Base-by-base conservation (phyloP, 2,329 filamentous ascomycete species). In the Fusarium equiseti region DNA sequence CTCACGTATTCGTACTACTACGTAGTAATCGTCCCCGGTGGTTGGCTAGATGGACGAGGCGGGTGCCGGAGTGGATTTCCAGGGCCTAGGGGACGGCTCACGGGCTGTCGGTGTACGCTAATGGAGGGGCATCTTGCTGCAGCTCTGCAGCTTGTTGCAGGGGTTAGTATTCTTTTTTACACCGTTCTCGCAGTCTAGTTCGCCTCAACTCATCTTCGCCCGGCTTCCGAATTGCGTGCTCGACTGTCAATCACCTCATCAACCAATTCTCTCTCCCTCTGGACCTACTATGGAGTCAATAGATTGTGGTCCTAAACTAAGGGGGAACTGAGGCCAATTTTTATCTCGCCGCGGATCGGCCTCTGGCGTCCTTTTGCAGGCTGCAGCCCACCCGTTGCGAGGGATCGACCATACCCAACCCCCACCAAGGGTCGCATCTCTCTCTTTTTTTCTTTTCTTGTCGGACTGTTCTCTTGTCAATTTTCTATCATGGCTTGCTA, bases 181-280 rank as follows among this genome's bases (percentile, higher is more conserved):
- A 71, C 68, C 68, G 68, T 71, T 71, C 45, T 71, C 63, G 68
- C 68, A 70, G 58, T n/a, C 66, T 63, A 72, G 66, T 61, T 45
- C 65, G 68, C 54, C 50, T 65, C 54, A 63, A 48, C 57, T 60
- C 53, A 58, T 57, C 49, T 61, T 62, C 54, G 49, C 54, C 69
- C 74, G 74, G 74, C 57, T 71, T 46, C 74, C 74, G 74, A 76
- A 76, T 75, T 75, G 73, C 73, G 73, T 74, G 69, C 74, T 75
- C 66, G 68, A 24, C 43, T 50, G 55, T 55, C 62, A 59, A 69
- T 71, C 68, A 70, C 71, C 70, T 71, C 71, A 74, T 67, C 49
- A 61, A 57, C 38, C 59, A 58, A 42, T 58, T 53, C 58, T 52
- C 40, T 66, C 66, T 64, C 42, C 42, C n/a, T 56, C 52, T 62